Evolutionary conservation across 169 alveolate genomes (phyloP).

Genomic region (Plasmodium cynomolgi): DNA sequence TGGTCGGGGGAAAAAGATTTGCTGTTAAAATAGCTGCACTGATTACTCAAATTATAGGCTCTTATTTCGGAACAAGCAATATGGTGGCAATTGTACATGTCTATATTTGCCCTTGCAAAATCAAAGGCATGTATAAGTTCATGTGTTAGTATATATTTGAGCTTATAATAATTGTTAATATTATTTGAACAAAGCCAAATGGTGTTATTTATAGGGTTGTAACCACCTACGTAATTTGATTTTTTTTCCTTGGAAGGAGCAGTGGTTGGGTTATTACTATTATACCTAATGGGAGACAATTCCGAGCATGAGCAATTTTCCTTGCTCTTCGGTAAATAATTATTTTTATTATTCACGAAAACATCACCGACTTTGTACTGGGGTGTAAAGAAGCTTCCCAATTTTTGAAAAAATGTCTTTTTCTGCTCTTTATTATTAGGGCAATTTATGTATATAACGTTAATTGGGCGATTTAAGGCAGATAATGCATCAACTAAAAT

Average conservation of each 20-base stretch:
- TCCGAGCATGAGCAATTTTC: slow-evolving; percentile 72
- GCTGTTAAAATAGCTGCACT: slow-evolving; percentile 79
- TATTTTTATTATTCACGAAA: slow-evolving; percentile 32
- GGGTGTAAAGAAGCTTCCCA: slow-evolving; percentile 7
- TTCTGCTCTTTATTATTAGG: slow-evolving; percentile 65
- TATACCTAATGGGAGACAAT: not conserved
- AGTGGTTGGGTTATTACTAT: not conserved
- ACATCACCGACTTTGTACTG: slow-evolving; percentile 24
- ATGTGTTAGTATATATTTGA: slow-evolving; percentile 79
- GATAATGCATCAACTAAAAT: slow-evolving; percentile 78
- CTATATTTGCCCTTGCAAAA: slow-evolving; percentile 83
- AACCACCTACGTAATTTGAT: slow-evolving; percentile 76
- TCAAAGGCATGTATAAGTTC: slow-evolving; percentile 85
- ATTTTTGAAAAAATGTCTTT: slow-evolving; percentile 30
- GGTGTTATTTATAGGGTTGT: slow-evolving; percentile 78
- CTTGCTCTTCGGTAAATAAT: slow-evolving; percentile 6
- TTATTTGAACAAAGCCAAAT: slow-evolving; percentile 83
- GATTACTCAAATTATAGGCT: slow-evolving; percentile 81
- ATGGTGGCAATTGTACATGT: slow-evolving; percentile 78
- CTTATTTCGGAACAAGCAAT: slow-evolving; percentile 85
- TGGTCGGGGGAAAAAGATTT: slow-evolving; percentile 17
- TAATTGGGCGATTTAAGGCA: slow-evolving; percentile 81
- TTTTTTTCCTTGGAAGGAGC: slow-evolving; percentile 1
- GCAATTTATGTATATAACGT: slow-evolving; percentile 77
- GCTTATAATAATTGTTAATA: slow-evolving; percentile 74